Base-by-base conservation (phyloP, 2,329 filamentous ascomycete species). In the Verticillium nubilum region DNA sequence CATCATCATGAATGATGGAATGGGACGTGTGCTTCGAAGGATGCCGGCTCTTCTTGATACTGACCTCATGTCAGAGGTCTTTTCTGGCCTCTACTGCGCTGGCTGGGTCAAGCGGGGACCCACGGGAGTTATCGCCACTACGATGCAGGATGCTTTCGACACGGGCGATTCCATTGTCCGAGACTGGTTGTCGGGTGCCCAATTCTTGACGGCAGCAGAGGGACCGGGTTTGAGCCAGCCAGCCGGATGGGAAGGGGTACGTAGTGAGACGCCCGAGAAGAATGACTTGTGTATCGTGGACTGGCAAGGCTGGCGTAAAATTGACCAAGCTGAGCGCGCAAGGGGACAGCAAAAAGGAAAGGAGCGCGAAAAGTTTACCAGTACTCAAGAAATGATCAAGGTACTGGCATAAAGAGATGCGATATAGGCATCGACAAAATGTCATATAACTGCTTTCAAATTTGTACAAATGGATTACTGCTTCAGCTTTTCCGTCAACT, bases 71-170 rank as follows among this genome's bases (percentile, higher is more conserved):
- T 78, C 64, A 74, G 80, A 62, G 68, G 78, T 64, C 69, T 84
- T 71, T 68, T 85, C 88, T 0, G 92, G 94, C 0, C 74, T 97
- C 28, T 99, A 99, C 75, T 96, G 92, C 65, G 90, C 94, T 17
- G 95, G 95, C 0, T 99, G 95, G 95, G 92, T 97, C 10, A 98
- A 98, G 77, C 85, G 89, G 35, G 95, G 95, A 0, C 94, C 95
- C 0, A 97, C 92, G 0, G 95, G 95, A 2, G 93, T 98, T 3
- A 99, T 99, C 71, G 94, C 94, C 1, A 92, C 89, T 29, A 99
- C 95, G 0, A 96, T 99, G 92, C 86, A 89, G 61, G 95, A 99
- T 72, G 94, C 95, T 0, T 99, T 98, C 68, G 83, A 85, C 9
- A 97, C 92, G 0, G 95, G 87, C 1, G 93, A 97, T 70, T 86